Percentiles rank a stretch among this genome's conserved stretches.
These are phyloP conservation scores for Angophora floribunda DNA, from an alignment of 345 rosid genomes.

Conservation along the genomic window DNA sequence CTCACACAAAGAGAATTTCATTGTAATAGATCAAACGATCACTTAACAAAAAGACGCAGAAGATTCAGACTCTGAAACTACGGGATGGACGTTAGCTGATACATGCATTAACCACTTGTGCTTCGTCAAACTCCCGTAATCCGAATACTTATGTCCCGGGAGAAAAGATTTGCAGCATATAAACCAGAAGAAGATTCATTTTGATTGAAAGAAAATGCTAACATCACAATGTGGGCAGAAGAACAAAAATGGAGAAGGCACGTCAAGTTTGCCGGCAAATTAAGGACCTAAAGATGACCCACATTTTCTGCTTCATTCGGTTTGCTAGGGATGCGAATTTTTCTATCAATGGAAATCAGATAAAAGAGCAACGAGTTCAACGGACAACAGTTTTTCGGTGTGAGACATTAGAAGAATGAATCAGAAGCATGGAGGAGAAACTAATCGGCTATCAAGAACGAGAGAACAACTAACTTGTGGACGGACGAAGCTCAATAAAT, in stretches of 20 bases:
- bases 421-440: background rate
- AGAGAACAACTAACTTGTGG: background rate
- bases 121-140: background rate
- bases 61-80: background rate
- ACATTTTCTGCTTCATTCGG: background rate
- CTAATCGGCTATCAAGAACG: background rate
- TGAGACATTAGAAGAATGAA: background rate
- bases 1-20: background rate
- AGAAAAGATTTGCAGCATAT: background rate
- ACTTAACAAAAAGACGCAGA: background rate
- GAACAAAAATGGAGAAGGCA: background rate
- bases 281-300: background rate
- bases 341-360: background rate
- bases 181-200: background rate
- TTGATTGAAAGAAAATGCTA: background rate
- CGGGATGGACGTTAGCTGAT: background rate
- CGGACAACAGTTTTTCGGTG: background rate
- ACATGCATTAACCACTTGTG: background rate
- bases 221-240: background rate
- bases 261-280: background rate
- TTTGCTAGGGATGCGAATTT: background rate
- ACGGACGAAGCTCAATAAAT: background rate
- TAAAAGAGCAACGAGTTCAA: background rate
- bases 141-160: background rate
- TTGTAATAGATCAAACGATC: background rate